Base-by-base conservation (phyloP, 768 basidiomycete genomes). In the Boletus rufocinnamomeus region DNA sequence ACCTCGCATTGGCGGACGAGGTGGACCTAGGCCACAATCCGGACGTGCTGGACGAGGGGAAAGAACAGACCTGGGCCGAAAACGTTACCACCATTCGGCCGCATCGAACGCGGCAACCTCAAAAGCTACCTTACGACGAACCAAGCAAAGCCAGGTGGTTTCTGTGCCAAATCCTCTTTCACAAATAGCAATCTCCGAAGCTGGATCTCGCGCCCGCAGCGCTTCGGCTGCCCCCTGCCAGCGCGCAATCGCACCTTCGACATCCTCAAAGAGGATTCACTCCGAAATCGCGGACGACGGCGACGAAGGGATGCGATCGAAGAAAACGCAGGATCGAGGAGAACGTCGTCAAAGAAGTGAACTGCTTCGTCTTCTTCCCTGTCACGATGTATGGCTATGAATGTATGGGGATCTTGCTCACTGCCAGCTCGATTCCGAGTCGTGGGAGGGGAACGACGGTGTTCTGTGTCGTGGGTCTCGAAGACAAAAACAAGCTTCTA, bases 391-490 rank as follows among this genome's bases (percentile, higher is more conserved):
- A 56, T 27, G 53, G 53, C 2, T n/a, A 54, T n/a, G 4, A 41
- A 2, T 51, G 49, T 25, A 2, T 34, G 2, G 62, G 56, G 2
- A 34, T 63, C 4, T n/a, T 60, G 25, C 60, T 57, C 27, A 64
- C 53, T 9, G 2, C 52, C 1, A 16, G 55, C 25, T 66, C 60
- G 1, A 52, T 66, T n/a, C n/a, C n/a, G n/a, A n/a, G n/a, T 45
- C 63, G 60, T n/a, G 60, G 64, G 6, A n/a, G 56, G 6, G 53
- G 53, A 21, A 60, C 60, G 8, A 54, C 54, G 1, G 56, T 65
- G 2, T 66, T 53, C n/a, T 34, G 34, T 5, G 59, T 60, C 3
- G 13, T 54, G 0, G 38, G 46, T 28, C 10, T 45, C 7, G n/a
- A n/a, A n/a, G n/a, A n/a, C n/a, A n/a, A n/a, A n/a, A n/a, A n/a